Evolutionary conservation across 805 yeast species (phyloP), one percentile per base, ranked within the genome.

Genomic region (Jamesozyma jinghongensis): DNA sequence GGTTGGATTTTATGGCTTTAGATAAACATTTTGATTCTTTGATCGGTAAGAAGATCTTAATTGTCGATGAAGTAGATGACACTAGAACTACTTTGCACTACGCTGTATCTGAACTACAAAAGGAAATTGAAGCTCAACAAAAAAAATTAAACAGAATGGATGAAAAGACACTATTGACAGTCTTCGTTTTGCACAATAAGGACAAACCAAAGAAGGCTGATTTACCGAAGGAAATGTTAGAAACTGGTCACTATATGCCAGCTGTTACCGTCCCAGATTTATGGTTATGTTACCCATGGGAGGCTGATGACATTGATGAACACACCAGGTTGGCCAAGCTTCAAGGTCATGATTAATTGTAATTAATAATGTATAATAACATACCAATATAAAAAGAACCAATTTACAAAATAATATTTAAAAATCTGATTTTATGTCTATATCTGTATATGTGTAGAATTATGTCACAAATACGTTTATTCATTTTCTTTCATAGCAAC

Each of bases 261-360:
- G 94, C 90, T 32, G 69, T 74, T 51, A 79, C 83, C 32, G 81
- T 82, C 31, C 78, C 77, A 19, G 94, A 85, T 56, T 68, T 67
- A 53, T 85, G 95, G 95, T 77, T 85, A 52, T 87, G 90, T 32
- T 85, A 85, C 62, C 95, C 95, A 32, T 85, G 94, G 94, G 95
- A 85, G 58, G 81, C 92, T 16, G 65, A 62, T 20, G 92, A 85
- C 61, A 85, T 85, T 50, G 94, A 83, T 54, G 70, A 69, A 47
- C 95, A 85, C 59, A 80, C 92, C 19, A 68, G 67, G 48, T 54
- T 57, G 29, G 90, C 94, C 22, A 65, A 67, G 40, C 67, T 64
- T 39, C 94, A 84, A 64, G 88, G 87, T 27, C 75, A 80, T 58
- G 69, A 68, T 51, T 75, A 46, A 48, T 12, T 22, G 26, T 22